These are phyloP conservation scores for Cyclocybe aegerita DNA, from an alignment of 768 basidiomycete species.

Conservation along the genomic window DNA sequence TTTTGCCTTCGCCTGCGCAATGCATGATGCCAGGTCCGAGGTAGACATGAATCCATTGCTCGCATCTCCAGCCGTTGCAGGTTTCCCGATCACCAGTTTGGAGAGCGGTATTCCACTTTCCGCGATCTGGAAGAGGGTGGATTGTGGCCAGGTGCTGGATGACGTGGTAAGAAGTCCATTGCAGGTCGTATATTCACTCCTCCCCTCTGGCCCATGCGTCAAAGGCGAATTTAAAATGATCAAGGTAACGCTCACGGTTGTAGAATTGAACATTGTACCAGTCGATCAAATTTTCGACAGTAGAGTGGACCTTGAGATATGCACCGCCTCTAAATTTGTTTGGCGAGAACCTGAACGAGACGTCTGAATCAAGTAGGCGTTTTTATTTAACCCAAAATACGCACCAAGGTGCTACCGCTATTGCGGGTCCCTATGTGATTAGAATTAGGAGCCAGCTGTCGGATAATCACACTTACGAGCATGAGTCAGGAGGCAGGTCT, in stretches of 20 bases:
- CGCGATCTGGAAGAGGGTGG: conserved; percentile 59
- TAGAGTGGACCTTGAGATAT: conserved; percentile 52
- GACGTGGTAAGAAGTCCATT: conserved; percentile 54
- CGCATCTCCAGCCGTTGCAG: conserved; percentile 50
- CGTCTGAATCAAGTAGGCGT: no score
- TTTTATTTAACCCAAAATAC: not conserved
- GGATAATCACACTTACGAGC: conserved; percentile 40
- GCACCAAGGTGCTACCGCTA: conserved; percentile 10
- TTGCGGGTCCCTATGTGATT: not conserved
- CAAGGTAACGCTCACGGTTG: conserved; percentile 31
- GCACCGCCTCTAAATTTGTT: conserved; percentile 44
- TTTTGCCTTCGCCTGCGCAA: conserved; percentile 51
- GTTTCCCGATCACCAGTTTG: conserved; percentile 80
- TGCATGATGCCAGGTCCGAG: conserved; percentile 55
- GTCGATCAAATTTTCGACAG: conserved; percentile 59
- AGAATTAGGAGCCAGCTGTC: not conserved
- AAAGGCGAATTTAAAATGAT: not conserved
- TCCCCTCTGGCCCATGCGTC: conserved; percentile 46
- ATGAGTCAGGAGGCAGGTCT: conserved; percentile 51
- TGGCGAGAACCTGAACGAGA: conserved; percentile 46
- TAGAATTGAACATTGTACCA: conserved; percentile 62
- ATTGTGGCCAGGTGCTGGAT: conserved; percentile 60
- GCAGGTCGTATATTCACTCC: conserved; percentile 64
- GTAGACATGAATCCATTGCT: conserved; percentile 63
- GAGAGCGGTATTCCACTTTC: conserved; percentile 53